Evolutionary conservation across 192 early-diverging fungal genomes (phyloP).

Genomic region (Coemansia interrupta): DNA sequence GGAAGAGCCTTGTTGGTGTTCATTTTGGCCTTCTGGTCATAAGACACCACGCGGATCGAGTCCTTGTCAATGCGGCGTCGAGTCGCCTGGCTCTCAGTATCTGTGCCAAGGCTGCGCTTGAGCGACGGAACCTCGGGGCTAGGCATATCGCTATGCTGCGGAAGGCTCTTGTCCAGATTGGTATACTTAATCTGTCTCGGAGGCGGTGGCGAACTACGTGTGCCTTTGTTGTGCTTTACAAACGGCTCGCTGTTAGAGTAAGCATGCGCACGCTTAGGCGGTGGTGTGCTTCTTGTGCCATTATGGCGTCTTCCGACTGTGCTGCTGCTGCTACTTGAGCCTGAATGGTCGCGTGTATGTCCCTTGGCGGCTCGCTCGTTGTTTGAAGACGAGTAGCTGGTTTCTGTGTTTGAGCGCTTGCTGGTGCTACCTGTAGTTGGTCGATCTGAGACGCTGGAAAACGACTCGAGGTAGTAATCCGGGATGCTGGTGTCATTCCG

Average conservation of each 20-base stretch:
- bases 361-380: neutral
- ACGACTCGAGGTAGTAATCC: slow-evolving; percentile 26
- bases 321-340: neutral
- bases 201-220: slow-evolving; percentile 11
- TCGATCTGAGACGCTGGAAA: neutral
- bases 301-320: no score
- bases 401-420: neutral
- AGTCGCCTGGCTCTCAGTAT: slow-evolving; percentile 6
- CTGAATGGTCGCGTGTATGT: neutral
- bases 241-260: neutral
- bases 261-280: neutral
- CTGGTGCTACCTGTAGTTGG: neutral
- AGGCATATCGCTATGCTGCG: neutral
- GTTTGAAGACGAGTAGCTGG: neutral
- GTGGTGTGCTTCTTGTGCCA: neutral
- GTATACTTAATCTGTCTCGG: neutral
- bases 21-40: neutral
- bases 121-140: neutral
- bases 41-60: slow-evolving; percentile 1
- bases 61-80: slow-evolving; percentile 9
- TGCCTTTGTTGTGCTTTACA: neutral
- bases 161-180: neutral
- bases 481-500: slow-evolving; percentile 21
- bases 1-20: slow-evolving; percentile 39
- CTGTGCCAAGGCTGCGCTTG: slow-evolving; percentile 9